These are phyloP conservation scores for Wallacemonas rigidus DNA, from an alignment of 208 protist genomes.

Conservation along the genomic window DNA sequence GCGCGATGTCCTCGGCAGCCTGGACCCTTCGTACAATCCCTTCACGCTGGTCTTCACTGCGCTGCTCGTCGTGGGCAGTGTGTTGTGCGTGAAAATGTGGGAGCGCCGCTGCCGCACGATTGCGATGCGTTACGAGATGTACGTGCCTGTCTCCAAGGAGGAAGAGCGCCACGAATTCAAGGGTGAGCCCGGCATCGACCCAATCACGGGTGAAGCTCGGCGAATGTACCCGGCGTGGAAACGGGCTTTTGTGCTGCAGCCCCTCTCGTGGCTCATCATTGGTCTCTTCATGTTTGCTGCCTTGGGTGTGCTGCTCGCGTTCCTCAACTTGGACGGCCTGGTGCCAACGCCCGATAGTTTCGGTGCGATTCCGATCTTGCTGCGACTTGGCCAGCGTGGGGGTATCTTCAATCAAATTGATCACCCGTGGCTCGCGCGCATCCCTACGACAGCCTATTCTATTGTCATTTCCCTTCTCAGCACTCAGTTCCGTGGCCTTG, in stretches of 20 bases:
- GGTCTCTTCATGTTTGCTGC: conserved; percentile 39
- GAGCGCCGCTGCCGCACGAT: conserved; percentile 48
- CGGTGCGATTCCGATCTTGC: conserved; percentile 25
- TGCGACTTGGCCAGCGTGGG: conserved; percentile 38
- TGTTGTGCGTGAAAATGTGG: conserved; percentile 69
- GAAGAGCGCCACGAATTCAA: conserved; percentile 45
- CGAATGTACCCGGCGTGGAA: conserved; percentile 50
- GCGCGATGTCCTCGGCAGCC: conserved; percentile 15
- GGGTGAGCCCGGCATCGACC: conserved; percentile 30
- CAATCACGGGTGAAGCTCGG: conserved; percentile 45
- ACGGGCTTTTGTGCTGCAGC: conserved; percentile 39
- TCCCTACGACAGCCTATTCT: conserved; percentile 50
- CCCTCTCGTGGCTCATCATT: conserved; percentile 40
- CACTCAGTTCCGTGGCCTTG: conserved; percentile 47
- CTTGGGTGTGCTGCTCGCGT: conserved; percentile 44
- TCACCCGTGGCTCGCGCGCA: conserved; percentile 24
- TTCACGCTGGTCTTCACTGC: conserved; percentile 39
- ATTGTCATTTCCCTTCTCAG: conserved; percentile 43
- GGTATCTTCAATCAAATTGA: conserved; percentile 39
- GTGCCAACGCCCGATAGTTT: conserved; percentile 26
- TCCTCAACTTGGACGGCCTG: conserved; percentile 58
- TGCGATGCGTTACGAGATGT: conserved; percentile 43
- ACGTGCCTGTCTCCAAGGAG: conserved; percentile 45
- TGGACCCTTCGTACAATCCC: conserved; percentile 16
- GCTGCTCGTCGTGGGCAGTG: conserved; percentile 50